Percentiles rank a stretch among this genome's conserved stretches.
These are phyloP conservation scores for Hanseniaspora valbyensis DNA, from an alignment of 805 yeast genomes.

Conservation along the genomic window DNA sequence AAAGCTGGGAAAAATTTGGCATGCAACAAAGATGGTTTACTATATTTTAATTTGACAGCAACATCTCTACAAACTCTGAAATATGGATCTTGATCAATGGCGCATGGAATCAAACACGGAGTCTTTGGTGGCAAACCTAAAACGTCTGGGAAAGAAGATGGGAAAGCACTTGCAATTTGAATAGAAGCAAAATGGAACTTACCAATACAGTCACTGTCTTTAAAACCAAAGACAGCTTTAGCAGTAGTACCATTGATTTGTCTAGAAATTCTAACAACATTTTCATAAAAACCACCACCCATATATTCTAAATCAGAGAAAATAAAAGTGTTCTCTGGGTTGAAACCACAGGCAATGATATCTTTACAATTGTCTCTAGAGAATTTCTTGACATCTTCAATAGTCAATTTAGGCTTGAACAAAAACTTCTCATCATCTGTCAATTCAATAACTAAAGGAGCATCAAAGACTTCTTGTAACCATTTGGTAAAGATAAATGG, in stretches of 20 bases:
- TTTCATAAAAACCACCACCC: conserved; percentile 90
- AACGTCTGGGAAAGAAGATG: conserved; percentile 89
- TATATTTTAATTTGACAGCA: conserved; percentile 79
- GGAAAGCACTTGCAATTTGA: conserved; percentile 93
- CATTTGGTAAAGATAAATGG: conserved; percentile 94
- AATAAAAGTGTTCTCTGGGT: conserved; percentile 87
- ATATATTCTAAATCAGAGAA: conserved; percentile 86
- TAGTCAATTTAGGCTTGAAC: conserved; percentile 81
- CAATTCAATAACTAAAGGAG: conserved; percentile 82
- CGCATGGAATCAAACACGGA: conserved; percentile 96
- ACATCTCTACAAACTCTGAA: conserved; percentile 96
- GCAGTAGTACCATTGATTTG: conserved; percentile 97
- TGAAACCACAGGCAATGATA: conserved; percentile 86
- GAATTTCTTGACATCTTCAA: conserved; percentile 74
- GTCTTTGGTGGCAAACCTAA: conserved; percentile 79
- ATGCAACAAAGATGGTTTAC: conserved; percentile 87
- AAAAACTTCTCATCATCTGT: conserved; percentile 96
- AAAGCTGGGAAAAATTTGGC: conserved; percentile 96
- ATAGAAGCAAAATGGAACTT: conserved; percentile 89
- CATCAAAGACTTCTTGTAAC: conserved; percentile 96
- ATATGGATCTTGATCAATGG: conserved; percentile 97
- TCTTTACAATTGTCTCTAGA: conserved; percentile 82
- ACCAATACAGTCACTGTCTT: conserved; percentile 90
- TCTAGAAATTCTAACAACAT: conserved; percentile 81
- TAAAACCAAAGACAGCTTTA: conserved; percentile 91